These are phyloP conservation scores for Gamsiella multidivaricata DNA, from an alignment of 192 early-diverging fungal species.

Conservation along the genomic window DNA sequence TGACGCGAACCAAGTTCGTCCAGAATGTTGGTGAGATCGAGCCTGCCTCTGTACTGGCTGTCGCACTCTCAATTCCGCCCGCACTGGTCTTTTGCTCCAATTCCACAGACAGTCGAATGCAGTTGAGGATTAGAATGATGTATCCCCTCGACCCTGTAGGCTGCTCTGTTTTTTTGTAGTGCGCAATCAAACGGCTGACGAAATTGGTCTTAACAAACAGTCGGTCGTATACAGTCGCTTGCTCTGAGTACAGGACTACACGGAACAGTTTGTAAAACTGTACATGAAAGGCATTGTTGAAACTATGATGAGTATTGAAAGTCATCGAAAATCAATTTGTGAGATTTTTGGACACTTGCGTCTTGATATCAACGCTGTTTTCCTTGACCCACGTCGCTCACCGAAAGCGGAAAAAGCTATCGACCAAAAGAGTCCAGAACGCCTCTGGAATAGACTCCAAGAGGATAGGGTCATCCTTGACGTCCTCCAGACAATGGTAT, in stretches of 20 bases:
- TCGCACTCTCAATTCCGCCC: background rate
- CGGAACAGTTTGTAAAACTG: slow-evolving; percentile 52
- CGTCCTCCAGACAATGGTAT: slow-evolving; percentile 47
- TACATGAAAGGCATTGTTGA: slow-evolving; percentile 53
- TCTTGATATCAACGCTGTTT: no score
- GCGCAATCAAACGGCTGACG: slow-evolving; percentile 36
- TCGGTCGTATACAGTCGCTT: slow-evolving; percentile 14
- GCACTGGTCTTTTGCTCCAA: slow-evolving; percentile 1
- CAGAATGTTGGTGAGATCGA: slow-evolving; percentile 24
- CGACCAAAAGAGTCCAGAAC: slow-evolving; percentile 35
- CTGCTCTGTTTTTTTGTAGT: slow-evolving; percentile 14
- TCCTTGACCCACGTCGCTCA: background rate
- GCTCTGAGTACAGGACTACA: slow-evolving; percentile 39
- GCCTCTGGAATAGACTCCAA: slow-evolving; percentile 27
- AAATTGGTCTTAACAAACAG: slow-evolving; percentile 33
- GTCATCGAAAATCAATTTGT: no score
- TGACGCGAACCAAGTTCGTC: slow-evolving; percentile 7
- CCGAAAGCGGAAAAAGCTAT: slow-evolving; percentile 50
- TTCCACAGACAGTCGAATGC: slow-evolving; percentile 40
- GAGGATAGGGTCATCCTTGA: slow-evolving; percentile 29
- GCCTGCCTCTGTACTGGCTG: background rate
- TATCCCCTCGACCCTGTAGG: slow-evolving; percentile 44
- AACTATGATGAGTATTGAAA: no score
- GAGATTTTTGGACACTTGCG: no score
- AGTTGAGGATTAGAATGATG: slow-evolving; percentile 47